These are phyloP conservation scores for Glycine soja DNA, from an alignment of 306 rosid species.

Conservation along the genomic window DNA sequence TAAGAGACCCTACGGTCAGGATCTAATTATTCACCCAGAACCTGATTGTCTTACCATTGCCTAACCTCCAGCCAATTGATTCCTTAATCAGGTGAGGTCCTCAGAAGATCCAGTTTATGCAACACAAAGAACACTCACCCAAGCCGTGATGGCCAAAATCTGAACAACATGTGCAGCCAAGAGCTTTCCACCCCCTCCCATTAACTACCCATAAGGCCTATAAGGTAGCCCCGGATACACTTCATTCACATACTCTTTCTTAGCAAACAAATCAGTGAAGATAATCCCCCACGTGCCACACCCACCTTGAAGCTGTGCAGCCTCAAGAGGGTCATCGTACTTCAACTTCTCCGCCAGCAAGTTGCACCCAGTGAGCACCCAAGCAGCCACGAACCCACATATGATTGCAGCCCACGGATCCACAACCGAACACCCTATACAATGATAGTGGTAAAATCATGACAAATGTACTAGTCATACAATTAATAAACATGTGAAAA, in stretches of 20 bases:
- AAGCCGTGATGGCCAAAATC: slow-evolving; percentile 49
- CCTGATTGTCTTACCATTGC: no score
- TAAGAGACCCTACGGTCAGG: no score
- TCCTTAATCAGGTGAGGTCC: slow-evolving; percentile 50
- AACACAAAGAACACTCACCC: slow-evolving; percentile 67
- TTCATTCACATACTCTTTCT: slow-evolving; percentile 56
- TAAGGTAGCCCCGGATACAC: slow-evolving; percentile 51
- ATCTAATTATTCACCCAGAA: no score
- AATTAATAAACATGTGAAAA: no score
- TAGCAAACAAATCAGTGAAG: slow-evolving; percentile 63
- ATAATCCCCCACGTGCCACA: slow-evolving; percentile 72
- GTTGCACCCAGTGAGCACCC: slow-evolving; percentile 64
- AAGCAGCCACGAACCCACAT: slow-evolving; percentile 71
- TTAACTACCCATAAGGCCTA: slow-evolving; percentile 59
- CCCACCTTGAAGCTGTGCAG: slow-evolving; percentile 71
- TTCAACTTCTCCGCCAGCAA: slow-evolving; percentile 54
- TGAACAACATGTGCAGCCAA: slow-evolving; percentile 64
- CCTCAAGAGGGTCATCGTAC: slow-evolving; percentile 69
- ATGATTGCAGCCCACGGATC: slow-evolving; percentile 74
- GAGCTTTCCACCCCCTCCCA: slow-evolving; percentile 63
- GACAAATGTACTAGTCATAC: no score
- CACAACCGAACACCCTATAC: slow-evolving; percentile 66
- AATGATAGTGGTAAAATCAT: slow-evolving; percentile 61
- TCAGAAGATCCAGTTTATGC: slow-evolving; percentile 53
- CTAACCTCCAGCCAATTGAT: no score